Evolutionary conservation across 2,329 filamentous ascomycete genomes (phyloP).

Genomic region (Coniosporium tulheliwenetii): DNA sequence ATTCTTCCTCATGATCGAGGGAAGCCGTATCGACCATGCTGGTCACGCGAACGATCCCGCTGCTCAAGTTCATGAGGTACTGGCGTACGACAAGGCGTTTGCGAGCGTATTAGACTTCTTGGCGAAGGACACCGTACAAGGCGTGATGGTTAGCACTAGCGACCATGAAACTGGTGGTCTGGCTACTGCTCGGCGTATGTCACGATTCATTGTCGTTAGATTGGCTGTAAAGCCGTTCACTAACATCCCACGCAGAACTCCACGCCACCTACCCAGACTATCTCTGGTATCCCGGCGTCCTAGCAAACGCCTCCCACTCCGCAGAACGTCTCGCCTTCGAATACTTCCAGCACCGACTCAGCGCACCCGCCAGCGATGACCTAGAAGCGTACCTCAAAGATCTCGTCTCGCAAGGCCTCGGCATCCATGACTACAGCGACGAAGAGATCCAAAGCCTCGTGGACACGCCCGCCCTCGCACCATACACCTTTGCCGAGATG

Average conservation of each 20-base stretch:
- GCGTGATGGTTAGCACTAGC: constrained; percentile 74
- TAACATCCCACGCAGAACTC: constrained; percentile 27
- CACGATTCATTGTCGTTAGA: neutral
- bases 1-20: constrained; percentile 98
- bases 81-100: constrained; percentile 89
- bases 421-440: constrained; percentile 57
- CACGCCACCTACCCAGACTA: constrained; percentile 49
- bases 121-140: constrained; percentile 53
- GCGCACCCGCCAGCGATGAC: constrained; percentile 12
- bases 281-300: constrained; percentile 66
- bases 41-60: constrained; percentile 47
- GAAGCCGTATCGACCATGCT: constrained; percentile 88
- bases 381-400: constrained; percentile 46
- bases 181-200: constrained; percentile 58
- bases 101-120: constrained; percentile 73
- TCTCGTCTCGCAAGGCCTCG: constrained; percentile 55
- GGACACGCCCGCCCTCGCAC: constrained; percentile 37
- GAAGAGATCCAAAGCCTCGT: constrained; percentile 56
- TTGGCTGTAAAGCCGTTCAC: neutral
- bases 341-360: constrained; percentile 29
- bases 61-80: constrained; percentile 58
- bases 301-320: constrained; percentile 65
- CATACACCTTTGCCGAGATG: constrained; percentile 63
- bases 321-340: constrained; percentile 53
- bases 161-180: constrained; percentile 95